Conservation (phyloP, 352 stramenopile genomes). For the Phytophthora sojae region DNA sequence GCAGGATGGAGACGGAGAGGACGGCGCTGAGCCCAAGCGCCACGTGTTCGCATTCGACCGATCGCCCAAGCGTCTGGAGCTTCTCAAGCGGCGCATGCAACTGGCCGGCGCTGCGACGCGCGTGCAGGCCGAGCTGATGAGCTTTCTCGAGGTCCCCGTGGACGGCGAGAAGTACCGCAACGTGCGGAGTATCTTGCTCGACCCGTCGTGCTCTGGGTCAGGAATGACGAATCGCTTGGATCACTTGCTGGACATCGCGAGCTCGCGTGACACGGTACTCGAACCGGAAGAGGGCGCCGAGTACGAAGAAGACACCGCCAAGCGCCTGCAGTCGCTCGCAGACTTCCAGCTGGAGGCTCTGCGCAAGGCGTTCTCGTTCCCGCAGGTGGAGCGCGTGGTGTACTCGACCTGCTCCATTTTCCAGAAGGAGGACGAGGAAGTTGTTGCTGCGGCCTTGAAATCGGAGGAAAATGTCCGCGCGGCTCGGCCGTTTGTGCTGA, state of each 20-base stretch:
- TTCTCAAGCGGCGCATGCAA: constrained; percentile 91
- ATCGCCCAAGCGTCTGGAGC: constrained; percentile 83
- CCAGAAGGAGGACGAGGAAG: constrained; percentile 96
- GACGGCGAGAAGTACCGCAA: constrained; percentile 80
- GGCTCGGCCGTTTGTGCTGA: constrained; percentile 69
- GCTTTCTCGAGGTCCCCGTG: constrained; percentile 93
- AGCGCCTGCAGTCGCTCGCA: constrained; percentile 91
- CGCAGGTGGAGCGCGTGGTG: constrained; percentile 92
- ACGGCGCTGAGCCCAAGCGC: constrained; percentile 46
- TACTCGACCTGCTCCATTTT: constrained; percentile 99
- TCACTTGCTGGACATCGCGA: constrained; percentile 90
- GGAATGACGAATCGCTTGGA: constrained; percentile 95
- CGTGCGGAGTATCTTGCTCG: constrained; percentile 94
- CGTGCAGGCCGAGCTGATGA: constrained; percentile 85
- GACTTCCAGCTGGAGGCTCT: constrained; percentile 96
- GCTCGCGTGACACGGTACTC: constrained; percentile 59
- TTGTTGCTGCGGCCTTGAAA: constrained; percentile 90
- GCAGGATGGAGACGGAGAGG: constrained; percentile 49
- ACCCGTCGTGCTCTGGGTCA: constrained; percentile 97
- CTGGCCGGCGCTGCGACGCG: constrained; percentile 80
- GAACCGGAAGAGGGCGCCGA: constrained; percentile 46
- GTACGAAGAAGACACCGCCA: constrained; percentile 61
- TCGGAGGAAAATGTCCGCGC: constrained; percentile 58
- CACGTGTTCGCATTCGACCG: constrained; percentile 97
- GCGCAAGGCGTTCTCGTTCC: constrained; percentile 95